phyloP scores from a whole-genome alignment of 2,329 filamentous ascomycete species.

The Fusarium sp. region DNA sequence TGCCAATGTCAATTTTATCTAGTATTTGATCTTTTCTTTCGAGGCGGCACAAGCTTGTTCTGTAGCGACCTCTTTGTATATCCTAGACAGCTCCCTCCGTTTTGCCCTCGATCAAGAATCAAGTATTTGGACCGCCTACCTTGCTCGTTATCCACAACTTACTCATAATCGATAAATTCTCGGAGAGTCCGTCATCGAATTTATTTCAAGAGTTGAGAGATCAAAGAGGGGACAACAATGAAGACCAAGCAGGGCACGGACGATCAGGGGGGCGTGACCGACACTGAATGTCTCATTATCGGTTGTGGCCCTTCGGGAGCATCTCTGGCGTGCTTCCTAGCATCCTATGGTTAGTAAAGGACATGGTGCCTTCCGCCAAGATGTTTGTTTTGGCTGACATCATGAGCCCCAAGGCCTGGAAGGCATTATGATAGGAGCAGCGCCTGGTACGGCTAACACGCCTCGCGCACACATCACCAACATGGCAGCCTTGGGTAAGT shows the following conservation, averaged over 20 bases:
- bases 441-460: not conserved
- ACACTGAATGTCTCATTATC: not conserved
- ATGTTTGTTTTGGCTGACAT: not conserved
- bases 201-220: too few relatives aligned
- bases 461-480: not conserved
- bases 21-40: not conserved
- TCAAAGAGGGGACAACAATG: not conserved
- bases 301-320: not conserved
- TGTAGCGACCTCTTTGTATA: not conserved
- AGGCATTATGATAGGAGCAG: not conserved
- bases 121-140: not conserved
- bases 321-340: not conserved
- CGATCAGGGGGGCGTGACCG: not conserved
- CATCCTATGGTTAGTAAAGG: not conserved
- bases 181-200: too few relatives aligned
- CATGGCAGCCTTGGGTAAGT: not conserved
- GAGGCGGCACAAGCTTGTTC: not conserved
- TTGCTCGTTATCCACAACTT: too few relatives aligned
- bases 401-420: not conserved
- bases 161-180: too few relatives aligned
- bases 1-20: not conserved
- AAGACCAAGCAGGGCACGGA: not conserved
- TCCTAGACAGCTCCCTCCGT: not conserved
- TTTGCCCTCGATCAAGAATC: not conserved
- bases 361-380: accelerated